Evolutionary conservation across 768 basidiomycete species (phyloP).

Genomic region (Tylopilus vinaceipallidus): DNA sequence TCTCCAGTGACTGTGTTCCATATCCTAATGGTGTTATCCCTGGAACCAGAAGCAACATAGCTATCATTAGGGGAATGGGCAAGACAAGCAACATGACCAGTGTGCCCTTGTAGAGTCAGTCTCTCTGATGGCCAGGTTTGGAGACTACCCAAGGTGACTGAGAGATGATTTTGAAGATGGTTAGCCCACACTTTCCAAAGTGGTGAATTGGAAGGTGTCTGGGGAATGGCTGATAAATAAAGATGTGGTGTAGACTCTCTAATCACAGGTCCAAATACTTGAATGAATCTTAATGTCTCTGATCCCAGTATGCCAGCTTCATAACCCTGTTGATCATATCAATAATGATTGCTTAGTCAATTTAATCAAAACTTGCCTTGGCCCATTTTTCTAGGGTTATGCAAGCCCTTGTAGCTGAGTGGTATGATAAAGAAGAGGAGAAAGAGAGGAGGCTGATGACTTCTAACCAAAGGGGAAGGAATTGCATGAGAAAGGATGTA

Average conservation of each 20-base stretch:
- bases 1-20: too few relatives aligned
- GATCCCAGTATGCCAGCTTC: neutral
- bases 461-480: neutral
- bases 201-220: neutral
- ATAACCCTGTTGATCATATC: neutral
- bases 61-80: neutral
- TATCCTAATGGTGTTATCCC: neutral
- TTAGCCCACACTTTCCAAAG: neutral
- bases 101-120: too few relatives aligned
- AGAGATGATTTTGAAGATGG: neutral
- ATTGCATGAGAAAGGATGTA: neutral
- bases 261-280: neutral
- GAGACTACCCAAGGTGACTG: too few relatives aligned
- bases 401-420: neutral
- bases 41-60: neutral
- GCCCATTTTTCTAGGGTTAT: neutral
- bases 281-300: neutral
- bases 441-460: neutral
- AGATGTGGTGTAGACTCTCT: neutral
- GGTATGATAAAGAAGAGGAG: neutral
- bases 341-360: neutral
- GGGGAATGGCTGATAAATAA: neutral
- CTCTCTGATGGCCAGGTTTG: too few relatives aligned
- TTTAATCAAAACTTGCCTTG: neutral
- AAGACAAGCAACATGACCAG: neutral